phyloP scores from a whole-genome alignment of 805 yeast genomes.

The Myxozyma mucilagina region DNA sequence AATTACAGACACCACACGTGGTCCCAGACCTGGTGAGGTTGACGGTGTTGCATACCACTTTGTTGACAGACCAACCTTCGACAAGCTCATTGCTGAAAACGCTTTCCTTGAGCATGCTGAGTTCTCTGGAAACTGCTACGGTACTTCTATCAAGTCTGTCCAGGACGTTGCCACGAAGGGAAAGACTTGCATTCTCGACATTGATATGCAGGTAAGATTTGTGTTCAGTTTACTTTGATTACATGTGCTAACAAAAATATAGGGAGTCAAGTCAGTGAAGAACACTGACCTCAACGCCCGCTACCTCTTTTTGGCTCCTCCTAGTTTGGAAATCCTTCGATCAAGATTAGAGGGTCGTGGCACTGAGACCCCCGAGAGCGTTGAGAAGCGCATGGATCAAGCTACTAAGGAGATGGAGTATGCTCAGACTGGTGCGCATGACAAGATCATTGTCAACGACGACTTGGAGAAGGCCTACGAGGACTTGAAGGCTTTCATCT shows the following conservation, averaged over 20 bases:
- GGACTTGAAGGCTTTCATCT: slow-evolving; percentile 76
- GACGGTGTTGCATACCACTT: slow-evolving; percentile 91
- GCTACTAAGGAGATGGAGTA: slow-evolving; percentile 88
- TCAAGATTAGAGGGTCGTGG: slow-evolving; percentile 84
- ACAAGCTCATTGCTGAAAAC: slow-evolving; percentile 66
- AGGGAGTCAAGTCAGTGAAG: slow-evolving; percentile 94
- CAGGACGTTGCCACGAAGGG: slow-evolving; percentile 58
- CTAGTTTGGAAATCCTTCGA: slow-evolving; percentile 76
- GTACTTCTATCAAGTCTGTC: slow-evolving; percentile 86
- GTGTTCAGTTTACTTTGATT: background rate
- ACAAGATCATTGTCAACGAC: slow-evolving; percentile 83
- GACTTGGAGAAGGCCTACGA: slow-evolving; percentile 84
- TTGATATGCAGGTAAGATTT: slow-evolving; percentile 78
- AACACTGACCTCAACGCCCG: slow-evolving; percentile 78
- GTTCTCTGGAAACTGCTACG: slow-evolving; percentile 96
- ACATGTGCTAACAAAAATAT: background rate
- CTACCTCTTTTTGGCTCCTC: slow-evolving; percentile 87
- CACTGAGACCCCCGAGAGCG: slow-evolving; percentile 85
- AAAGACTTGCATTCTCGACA: slow-evolving; percentile 85
- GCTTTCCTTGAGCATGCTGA: slow-evolving; percentile 97
- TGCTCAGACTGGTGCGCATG: slow-evolving; percentile 87
- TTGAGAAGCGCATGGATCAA: slow-evolving; percentile 80
- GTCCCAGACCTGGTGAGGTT: slow-evolving; percentile 87
- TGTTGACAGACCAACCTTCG: slow-evolving; percentile 74
- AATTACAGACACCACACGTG: slow-evolving; percentile 71